These are phyloP conservation scores for Epichloe typhina DNA, from an alignment of 2,329 filamentous ascomycete genomes.

Conservation along the genomic window DNA sequence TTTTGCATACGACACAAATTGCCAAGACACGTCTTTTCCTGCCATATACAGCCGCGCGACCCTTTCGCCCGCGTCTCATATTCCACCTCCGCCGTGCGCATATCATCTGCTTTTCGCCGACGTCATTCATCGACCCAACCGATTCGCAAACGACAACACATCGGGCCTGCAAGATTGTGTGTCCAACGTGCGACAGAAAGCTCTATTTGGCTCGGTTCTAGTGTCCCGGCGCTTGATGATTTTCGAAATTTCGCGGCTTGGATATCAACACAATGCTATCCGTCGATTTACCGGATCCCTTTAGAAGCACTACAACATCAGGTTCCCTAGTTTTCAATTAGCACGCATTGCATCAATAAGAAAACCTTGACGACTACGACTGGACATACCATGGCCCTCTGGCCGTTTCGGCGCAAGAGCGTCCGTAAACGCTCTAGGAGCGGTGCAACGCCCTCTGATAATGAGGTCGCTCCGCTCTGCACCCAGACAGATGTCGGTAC, in stretches of 20 bases:
- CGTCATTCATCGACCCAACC: background rate
- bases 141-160: background rate
- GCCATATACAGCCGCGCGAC: background rate
- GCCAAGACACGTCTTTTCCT: background rate
- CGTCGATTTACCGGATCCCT: conserved; percentile 2
- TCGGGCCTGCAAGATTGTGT: background rate
- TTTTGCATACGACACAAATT: background rate
- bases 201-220: background rate
- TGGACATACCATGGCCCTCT: conserved; percentile 53
- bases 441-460: conserved; percentile 40
- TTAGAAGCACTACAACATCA: background rate
- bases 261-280: conserved; percentile 5
- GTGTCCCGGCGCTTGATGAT: background rate
- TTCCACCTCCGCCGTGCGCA: background rate
- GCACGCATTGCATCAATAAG: background rate
- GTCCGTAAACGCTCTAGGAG: conserved; percentile 46
- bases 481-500: conserved; percentile 20
- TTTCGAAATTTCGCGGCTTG: background rate
- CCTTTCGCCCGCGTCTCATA: background rate
- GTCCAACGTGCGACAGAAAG: too few relatives aligned
- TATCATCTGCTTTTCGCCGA: background rate
- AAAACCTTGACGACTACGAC: background rate
- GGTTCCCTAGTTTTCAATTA: background rate
- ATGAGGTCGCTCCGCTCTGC: conserved; percentile 30
- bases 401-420: conserved; percentile 68